Conservation (phyloP, 163 green algal genomes). For the Trebouxiophyceae sp. region DNA sequence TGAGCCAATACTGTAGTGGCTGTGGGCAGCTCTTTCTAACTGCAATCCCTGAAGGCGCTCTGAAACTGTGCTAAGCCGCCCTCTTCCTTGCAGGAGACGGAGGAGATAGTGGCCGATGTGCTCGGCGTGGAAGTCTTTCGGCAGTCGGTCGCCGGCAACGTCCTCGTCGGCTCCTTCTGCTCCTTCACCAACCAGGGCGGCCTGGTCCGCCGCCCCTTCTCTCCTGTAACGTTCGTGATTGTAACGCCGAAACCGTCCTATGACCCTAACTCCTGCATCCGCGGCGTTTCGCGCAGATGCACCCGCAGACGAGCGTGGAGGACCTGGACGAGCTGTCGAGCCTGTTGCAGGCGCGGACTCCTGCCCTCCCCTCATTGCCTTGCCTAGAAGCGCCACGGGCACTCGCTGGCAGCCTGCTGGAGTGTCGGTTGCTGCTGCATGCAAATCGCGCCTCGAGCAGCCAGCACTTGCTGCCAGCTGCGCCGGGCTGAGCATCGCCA, state of each 20-base stretch:
- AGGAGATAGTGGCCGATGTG: slow-evolving; percentile 93
- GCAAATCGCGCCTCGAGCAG: no score
- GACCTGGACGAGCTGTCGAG: slow-evolving; percentile 97
- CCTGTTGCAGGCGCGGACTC: no score
- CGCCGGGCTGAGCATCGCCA: no score
- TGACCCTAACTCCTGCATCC: no score
- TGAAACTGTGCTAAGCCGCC: not conserved
- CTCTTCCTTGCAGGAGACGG: slow-evolving; percentile 61
- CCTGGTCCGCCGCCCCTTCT: slow-evolving; percentile 60
- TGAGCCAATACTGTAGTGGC: not conserved
- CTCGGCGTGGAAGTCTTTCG: slow-evolving; percentile 98
- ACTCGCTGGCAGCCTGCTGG: no score
- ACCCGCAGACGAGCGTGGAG: slow-evolving; percentile 91
- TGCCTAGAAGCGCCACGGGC: no score
- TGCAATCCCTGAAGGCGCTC: no score
- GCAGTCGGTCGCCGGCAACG: slow-evolving; percentile 90
- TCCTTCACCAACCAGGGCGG: slow-evolving; percentile 93
- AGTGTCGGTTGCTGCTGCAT: no score
- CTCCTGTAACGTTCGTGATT: no score
- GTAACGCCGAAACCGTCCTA: no score
- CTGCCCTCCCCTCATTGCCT: no score
- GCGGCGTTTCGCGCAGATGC: slow-evolving; percentile 42
- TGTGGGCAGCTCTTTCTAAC: not conserved
- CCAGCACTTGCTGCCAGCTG: no score
- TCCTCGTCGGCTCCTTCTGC: slow-evolving; percentile 92